Percentiles rank a stretch among this genome's conserved stretches.
phyloP scores from a whole-genome alignment of 2,329 filamentous ascomycete species.

The Ophiocordyceps camponoti-floridani region DNA sequence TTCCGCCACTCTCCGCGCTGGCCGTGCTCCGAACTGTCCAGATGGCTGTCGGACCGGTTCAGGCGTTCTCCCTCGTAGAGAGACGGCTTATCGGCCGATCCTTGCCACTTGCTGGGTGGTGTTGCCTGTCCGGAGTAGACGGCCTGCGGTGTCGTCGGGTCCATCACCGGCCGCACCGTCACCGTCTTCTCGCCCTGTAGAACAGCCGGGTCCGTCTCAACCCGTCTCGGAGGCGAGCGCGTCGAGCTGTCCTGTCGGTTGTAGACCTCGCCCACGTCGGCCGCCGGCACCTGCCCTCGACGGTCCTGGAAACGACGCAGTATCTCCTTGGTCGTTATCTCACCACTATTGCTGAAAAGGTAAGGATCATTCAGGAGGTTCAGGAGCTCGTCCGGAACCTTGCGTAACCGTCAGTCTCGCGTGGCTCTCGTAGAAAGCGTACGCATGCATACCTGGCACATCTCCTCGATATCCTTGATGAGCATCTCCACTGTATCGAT shows the following conservation, averaged over 20 bases:
- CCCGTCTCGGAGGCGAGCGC: constrained; percentile 37
- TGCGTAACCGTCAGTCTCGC: not conserved
- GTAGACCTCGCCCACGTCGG: constrained; percentile 38
- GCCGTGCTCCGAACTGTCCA: constrained; percentile 20
- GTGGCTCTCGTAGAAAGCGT: not conserved
- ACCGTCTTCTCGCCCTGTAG: constrained; percentile 56
- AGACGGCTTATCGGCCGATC: constrained; percentile 25
- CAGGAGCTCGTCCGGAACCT: constrained; percentile 89
- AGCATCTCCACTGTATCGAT: constrained; percentile 85
- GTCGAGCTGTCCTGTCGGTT: constrained; percentile 39
- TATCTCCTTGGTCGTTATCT: constrained; percentile 94
- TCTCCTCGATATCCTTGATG: constrained; percentile 85
- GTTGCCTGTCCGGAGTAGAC: constrained; percentile 22
- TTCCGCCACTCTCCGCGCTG: constrained; percentile 39
- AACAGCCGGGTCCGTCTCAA: constrained; percentile 74
- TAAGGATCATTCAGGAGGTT: constrained; percentile 69
- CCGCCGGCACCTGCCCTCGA: constrained; percentile 36
- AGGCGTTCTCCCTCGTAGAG: constrained; percentile 24
- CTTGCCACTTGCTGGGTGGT: constrained; percentile 28
- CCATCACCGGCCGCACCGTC: constrained; percentile 62
- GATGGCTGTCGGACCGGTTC: constrained; percentile 23
- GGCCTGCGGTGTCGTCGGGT: constrained; percentile 26
- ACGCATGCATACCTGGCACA: constrained; percentile 88
- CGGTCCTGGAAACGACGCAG: constrained; percentile 84
- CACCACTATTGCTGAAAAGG: constrained; percentile 64